Base-by-base conservation (phyloP, 352 stramenopile genomes). In the Globisporangium paroecandrum region DNA sequence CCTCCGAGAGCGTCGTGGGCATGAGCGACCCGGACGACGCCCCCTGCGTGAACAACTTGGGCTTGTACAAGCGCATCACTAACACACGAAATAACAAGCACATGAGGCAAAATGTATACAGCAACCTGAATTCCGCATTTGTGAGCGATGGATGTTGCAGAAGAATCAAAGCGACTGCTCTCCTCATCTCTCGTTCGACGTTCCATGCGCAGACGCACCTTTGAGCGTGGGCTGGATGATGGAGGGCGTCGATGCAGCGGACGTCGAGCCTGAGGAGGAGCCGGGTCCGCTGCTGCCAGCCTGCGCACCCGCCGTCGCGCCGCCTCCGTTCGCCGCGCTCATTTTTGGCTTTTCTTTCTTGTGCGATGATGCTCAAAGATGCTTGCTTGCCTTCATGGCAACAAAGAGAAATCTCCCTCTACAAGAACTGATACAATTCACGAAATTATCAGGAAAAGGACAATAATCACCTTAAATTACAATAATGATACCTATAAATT, bases 51-150 rank as follows among this genome's bases (percentile, higher is more conserved):
- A 82, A 90, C 32, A 97, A 76, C 72, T 85, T 85, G 25, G 91
- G 91, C 71, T 97, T 97, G 82, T 97, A 97, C 27, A 97, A 71
- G 18, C 91, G 85, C 91, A 97, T 97, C 20, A 97, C 91, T 94
- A 34, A 6, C 20, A 18, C 7, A 58, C 25, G n/a, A 36, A n/a
- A 58, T 15, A 32, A 24, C 29, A 24, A 22, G 10, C 41, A 9
- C 36, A 58, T 4, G 9, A 22, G 13, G 1, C 29, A 46, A 25
- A 29, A 68, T n/a, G 47, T 7, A 68, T 7, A 65, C 41, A 27
- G 24, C 29, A 12, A n/a, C 64, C 29, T 25, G 32, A 24, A 32
- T 10, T 47, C 20, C 27, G 22, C 25, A 38, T 22, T 25, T 22
- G 8, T 9, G 18, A 51, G 43, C 41, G 15, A 49, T 24, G 18